phyloP scores from a whole-genome alignment of 2,329 filamentous ascomycete genomes.

The Dactylonectria estremocensis region DNA sequence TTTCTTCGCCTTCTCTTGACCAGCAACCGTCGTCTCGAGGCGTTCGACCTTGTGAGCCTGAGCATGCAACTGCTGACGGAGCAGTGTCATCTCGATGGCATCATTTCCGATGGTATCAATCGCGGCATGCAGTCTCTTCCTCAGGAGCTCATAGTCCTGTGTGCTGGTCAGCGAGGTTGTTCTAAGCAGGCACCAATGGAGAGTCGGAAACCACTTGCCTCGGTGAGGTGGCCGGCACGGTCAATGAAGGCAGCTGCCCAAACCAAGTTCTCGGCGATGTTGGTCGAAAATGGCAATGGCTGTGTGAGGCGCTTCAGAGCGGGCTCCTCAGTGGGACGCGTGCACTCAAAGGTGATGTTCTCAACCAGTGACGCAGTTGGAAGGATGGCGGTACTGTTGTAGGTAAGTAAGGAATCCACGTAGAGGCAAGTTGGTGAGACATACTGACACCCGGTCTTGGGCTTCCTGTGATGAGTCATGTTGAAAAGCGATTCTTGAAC shows the following conservation, averaged over 20 bases:
- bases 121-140: slow-evolving; percentile 12
- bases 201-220: background rate
- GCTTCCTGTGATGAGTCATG: slow-evolving; percentile 4
- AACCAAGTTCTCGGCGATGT: slow-evolving; percentile 6
- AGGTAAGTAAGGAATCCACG: background rate
- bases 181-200: background rate
- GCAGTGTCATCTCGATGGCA: slow-evolving; percentile 13
- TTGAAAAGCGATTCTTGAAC: background rate
- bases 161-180: background rate
- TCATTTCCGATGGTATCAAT: slow-evolving; percentile 19
- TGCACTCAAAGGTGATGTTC: slow-evolving; percentile 5
- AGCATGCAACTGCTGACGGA: background rate
- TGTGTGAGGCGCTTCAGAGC: slow-evolving; percentile 3
- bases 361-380: background rate
- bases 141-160: slow-evolving; percentile 11
- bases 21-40: background rate
- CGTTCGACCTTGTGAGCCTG: slow-evolving; percentile 1
- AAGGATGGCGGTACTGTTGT: background rate
- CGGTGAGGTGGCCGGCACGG: slow-evolving; percentile 5
- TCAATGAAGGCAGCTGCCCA: slow-evolving; percentile 15
- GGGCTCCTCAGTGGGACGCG: slow-evolving; percentile 3
- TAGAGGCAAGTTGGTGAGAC: background rate
- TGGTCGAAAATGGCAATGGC: slow-evolving; percentile 12
- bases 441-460: background rate
- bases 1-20: background rate